Conservation (phyloP, 1,284 basidiomycete genomes). For the Microbotryum violaceum region DNA sequence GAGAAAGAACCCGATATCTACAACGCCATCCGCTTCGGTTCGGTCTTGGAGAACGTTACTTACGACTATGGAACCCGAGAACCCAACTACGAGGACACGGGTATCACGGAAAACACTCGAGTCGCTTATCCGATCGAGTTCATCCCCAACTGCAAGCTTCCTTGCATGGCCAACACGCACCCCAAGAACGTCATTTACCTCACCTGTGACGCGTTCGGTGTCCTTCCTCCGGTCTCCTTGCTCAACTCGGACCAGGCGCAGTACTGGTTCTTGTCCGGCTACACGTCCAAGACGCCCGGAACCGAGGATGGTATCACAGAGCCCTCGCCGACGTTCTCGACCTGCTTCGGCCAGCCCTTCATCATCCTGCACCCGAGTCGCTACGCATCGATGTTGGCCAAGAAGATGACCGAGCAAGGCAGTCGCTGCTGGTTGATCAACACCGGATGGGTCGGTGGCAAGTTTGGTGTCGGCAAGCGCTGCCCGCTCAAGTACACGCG, state of each 20-base stretch:
- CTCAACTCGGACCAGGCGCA: constrained; percentile 90
- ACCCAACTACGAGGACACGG: constrained; percentile 92
- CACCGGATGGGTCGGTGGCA: constrained; percentile 96
- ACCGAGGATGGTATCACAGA: constrained; percentile 97
- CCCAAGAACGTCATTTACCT: constrained; percentile 48
- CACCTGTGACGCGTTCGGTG: constrained; percentile 96
- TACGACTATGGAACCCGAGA: constrained; percentile 81
- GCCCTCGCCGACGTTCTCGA: constrained; percentile 98
- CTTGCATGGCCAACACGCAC: constrained; percentile 73
- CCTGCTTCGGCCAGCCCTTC: constrained; percentile 91
- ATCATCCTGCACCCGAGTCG: constrained; percentile 76
- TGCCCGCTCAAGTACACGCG: constrained; percentile 92
- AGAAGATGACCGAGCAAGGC: constrained; percentile 83
- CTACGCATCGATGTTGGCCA: constrained; percentile 95
- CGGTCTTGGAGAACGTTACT: constrained; percentile 98
- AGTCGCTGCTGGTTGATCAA: constrained; percentile 98
- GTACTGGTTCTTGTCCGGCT: constrained; percentile 59
- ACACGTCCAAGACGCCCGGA: constrained; percentile 89
- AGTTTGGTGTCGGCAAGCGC: constrained; percentile 74
- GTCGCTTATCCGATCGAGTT: constrained; percentile 96
- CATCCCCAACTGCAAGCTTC: constrained; percentile 92
- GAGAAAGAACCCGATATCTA: constrained; percentile 98
- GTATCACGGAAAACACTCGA: constrained; percentile 98
- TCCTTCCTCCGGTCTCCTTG: constrained; percentile 90
- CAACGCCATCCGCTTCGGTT: constrained; percentile 80